These are phyloP conservation scores for Lyophyllum decastes DNA, from an alignment of 768 basidiomycete species.

Conservation along the genomic window DNA sequence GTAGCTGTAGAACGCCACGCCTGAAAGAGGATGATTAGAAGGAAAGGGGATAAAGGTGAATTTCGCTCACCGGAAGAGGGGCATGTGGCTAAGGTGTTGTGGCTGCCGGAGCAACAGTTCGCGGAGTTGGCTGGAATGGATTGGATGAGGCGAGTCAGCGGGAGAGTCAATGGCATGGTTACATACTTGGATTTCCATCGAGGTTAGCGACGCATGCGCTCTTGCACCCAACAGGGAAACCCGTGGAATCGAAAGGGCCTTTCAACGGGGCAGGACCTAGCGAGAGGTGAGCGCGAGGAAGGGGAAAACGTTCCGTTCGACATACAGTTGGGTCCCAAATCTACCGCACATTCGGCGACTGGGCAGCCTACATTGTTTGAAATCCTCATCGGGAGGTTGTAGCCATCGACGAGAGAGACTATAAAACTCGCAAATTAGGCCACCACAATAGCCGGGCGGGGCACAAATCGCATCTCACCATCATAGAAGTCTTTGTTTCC, in stretches of 20 bases:
- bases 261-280: constrained; percentile 42
- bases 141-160: not conserved
- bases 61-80: constrained; percentile 26
- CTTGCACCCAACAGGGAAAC: constrained; percentile 50
- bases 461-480: constrained; percentile 39
- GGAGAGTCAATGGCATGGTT: not conserved
- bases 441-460: not conserved
- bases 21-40: constrained; percentile 6
- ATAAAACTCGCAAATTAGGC: not conserved
- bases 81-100: constrained; percentile 32
- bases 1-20: constrained; percentile 21
- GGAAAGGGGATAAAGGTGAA: constrained; percentile 1
- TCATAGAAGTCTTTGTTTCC: constrained; percentile 59
- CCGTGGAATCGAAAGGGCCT: constrained; percentile 45
- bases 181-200: constrained; percentile 23
- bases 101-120: constrained; percentile 31
- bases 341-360: constrained; percentile 51
- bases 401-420: constrained; percentile 64
- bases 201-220: constrained; percentile 43
- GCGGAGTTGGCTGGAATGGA: constrained; percentile 2
- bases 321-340: constrained; percentile 54
- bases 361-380: constrained; percentile 49
- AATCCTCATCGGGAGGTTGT: constrained; percentile 56
- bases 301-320: not conserved
- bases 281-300: not conserved